Evolutionary conservation across 495 filamentous ascomycete genomes (phyloP), one percentile per base, ranked within the genome.

Genomic region (Wilcoxina mikolae): DNA sequence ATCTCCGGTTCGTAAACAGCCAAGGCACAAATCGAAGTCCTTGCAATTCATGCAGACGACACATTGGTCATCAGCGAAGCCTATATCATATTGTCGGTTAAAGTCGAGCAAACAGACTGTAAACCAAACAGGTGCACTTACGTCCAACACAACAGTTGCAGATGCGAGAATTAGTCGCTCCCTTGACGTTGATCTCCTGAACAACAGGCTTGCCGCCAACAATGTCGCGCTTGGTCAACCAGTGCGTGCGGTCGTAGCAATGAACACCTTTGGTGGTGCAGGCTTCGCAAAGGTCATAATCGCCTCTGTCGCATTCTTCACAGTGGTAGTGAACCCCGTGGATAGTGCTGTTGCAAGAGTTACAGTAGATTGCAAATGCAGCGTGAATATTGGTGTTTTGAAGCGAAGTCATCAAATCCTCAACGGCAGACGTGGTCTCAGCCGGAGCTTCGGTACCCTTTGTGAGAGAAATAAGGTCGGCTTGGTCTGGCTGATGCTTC

Each of bases 71-170:
- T 56, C 54, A n/a, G 25, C 5, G 54, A 56, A 50, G 18, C 43
- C 54, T 56, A 39, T 27, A 44, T n/a, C 22, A 25, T 27, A 20
- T n/a, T 10, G 41, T 23, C 42, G 12, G 20, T 18, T n/a, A n/a
- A n/a, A n/a, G n/a, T n/a, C n/a, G 10, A 24, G 33, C 9, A 20
- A 24, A 49, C 35, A 44, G 3, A 22, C 11, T 10, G 20, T 54
- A 61, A 49, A 2, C 22, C 9, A n/a, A 15, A 28, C 24, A 49
- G 29, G 46, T 9, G 39, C 17, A 49, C 75, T 65, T 73, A 86
- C 83, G 82, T 68, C 75, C 74, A 54, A 94, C 81, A 67, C 91
- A 96, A 61, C 75, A 84, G 71, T 96, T 96, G 78, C 91, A 98
- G 25, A 87, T 94, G 57, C 67, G 66, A 7, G 67, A 66, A 65